These are phyloP conservation scores for Zygoascus biomembranicola DNA, from an alignment of 805 yeast genomes.

Conservation along the genomic window DNA sequence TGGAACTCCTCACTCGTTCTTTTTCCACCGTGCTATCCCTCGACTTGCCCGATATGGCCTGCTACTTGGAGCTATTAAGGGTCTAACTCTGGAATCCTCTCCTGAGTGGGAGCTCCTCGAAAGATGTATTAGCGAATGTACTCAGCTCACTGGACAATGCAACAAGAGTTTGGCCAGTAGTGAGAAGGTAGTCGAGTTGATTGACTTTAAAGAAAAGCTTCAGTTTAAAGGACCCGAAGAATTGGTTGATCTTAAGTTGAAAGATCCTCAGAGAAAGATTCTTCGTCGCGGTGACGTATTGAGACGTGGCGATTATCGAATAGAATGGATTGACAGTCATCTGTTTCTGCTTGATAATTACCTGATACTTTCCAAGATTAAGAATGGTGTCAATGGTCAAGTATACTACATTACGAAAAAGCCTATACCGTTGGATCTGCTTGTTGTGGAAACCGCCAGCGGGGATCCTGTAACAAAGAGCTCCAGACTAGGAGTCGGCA, in stretches of 20 bases:
- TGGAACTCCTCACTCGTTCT: conserved; percentile 34
- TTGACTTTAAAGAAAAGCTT: conserved; percentile 44
- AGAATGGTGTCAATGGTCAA: conserved; percentile 28
- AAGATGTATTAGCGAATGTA: conserved; percentile 48
- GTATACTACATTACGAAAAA: conserved; percentile 20
- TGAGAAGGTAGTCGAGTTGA: conserved; percentile 48
- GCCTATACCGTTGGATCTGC: conserved; percentile 38
- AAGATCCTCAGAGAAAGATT: conserved; percentile 47
- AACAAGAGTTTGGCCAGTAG: conserved; percentile 56
- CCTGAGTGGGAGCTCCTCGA: conserved; percentile 45
- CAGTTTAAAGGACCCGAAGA: conserved; percentile 43
- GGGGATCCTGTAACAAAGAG: conserved; percentile 27
- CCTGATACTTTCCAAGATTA: conserved; percentile 33
- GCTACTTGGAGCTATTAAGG: conserved; percentile 51
- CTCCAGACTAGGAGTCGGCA: conserved; percentile 20
- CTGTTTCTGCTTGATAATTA: conserved; percentile 64
- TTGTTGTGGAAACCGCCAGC: conserved; percentile 49
- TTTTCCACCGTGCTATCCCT: conserved; percentile 48
- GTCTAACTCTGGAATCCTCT: conserved; percentile 38
- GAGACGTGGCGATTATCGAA: conserved; percentile 56
- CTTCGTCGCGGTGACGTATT: conserved; percentile 49
- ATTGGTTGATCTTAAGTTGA: conserved; percentile 41
- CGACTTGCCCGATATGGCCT: conserved; percentile 52
- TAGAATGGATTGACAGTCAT: conserved; percentile 44
- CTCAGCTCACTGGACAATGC: conserved; percentile 47